phyloP scores from a whole-genome alignment of 305 asterid species.

The Rubia peregrina region DNA sequence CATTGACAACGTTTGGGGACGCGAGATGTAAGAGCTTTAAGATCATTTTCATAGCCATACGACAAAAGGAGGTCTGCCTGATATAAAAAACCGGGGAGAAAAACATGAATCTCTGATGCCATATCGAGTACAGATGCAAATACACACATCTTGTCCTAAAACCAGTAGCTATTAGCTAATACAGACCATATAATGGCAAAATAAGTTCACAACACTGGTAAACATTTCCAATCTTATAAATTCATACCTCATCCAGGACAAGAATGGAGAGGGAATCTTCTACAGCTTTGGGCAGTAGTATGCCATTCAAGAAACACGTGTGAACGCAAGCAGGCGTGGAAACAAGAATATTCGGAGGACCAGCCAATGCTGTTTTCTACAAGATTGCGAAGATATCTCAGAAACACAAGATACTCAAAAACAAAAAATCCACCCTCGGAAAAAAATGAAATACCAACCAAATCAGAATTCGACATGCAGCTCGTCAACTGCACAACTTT shows the following conservation, averaged over 20 bases:
- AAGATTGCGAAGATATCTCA: neutral
- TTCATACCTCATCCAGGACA: slow-evolving; percentile 85
- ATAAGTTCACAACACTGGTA: neutral
- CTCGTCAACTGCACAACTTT: slow-evolving; percentile 69
- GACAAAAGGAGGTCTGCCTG: slow-evolving; percentile 97
- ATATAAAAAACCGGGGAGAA: slow-evolving; percentile 14
- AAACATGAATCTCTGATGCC: neutral
- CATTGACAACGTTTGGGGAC: slow-evolving; percentile 86
- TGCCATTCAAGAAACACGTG: slow-evolving; percentile 49
- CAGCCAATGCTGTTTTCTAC: slow-evolving; percentile 73
- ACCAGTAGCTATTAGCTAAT: neutral
- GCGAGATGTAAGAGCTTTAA: slow-evolving; percentile 65
- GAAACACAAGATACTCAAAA: too few species aligned
- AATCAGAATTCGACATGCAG: slow-evolving; percentile 57
- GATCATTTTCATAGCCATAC: slow-evolving; percentile 79
- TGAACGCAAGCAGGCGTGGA: slow-evolving; percentile 87
- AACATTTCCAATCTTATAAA: neutral
- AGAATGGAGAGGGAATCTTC: slow-evolving; percentile 76
- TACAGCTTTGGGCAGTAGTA: slow-evolving; percentile 58
- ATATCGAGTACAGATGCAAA: neutral
- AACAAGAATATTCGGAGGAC: slow-evolving; percentile 66
- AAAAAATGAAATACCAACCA: slow-evolving; percentile 42
- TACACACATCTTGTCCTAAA: neutral
- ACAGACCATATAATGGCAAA: neutral
- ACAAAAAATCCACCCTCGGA: neutral